Percentiles rank a stretch among this genome's conserved stretches.
Evolutionary conservation across 2,329 filamentous ascomycete species (phyloP).

Genomic region (Aspergillus clavatus): DNA sequence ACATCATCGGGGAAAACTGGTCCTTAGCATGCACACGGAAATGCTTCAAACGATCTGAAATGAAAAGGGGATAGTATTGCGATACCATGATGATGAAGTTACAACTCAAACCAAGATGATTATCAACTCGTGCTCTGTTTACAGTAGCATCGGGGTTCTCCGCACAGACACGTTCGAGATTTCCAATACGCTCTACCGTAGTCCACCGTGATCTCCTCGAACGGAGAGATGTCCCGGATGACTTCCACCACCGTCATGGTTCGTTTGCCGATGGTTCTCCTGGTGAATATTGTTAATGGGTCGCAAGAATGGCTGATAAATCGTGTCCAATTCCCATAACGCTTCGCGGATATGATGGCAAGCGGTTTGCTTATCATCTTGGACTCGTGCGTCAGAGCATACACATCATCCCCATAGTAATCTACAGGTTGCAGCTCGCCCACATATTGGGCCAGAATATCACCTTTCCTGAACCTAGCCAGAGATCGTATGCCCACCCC

Average conservation of each 20-base stretch:
- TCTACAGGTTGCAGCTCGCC: conserved; percentile 17
- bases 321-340: conserved; percentile 32
- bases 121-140: not conserved
- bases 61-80: too few relatives aligned
- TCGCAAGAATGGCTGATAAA: conserved; percentile 37
- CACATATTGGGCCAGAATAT: conserved; percentile 23
- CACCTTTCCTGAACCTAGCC: conserved; percentile 17
- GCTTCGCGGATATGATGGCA: conserved; percentile 15
- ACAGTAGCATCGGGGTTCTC: conserved; percentile 7
- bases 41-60: too few relatives aligned
- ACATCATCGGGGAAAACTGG: too few relatives aligned
- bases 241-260: conserved; percentile 18
- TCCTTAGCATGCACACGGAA: too few relatives aligned
- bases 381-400: conserved; percentile 13
- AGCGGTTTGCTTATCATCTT: not conserved
- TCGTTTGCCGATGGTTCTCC: conserved; percentile 17
- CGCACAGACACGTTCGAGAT: conserved; percentile 7
- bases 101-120: not conserved
- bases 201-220: conserved; percentile 32
- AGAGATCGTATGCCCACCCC: conserved; percentile 31
- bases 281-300: conserved; percentile 16
- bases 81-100: too few relatives aligned
- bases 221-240: conserved; percentile 23
- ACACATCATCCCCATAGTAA: conserved; percentile 11
- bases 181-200: conserved; percentile 31